Base-by-base conservation (phyloP, 805 yeast genomes). In the Candida schatavii region DNA sequence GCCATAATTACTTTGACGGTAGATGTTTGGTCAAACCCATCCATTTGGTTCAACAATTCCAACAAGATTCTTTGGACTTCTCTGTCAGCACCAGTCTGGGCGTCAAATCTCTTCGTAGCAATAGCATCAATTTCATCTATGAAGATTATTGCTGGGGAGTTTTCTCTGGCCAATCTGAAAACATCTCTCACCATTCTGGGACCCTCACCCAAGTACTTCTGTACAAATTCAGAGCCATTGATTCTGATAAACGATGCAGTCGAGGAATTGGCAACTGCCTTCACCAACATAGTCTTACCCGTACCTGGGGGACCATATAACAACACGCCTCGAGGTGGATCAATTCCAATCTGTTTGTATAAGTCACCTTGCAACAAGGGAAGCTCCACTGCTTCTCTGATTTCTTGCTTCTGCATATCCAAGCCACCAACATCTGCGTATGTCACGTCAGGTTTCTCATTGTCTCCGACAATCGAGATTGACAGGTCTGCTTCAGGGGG, bases 241-340 rank as follows among this genome's bases (percentile, higher is more conserved):
- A 93, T 96, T 63, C 98, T 86, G 53, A 93, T 93, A 57, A 93
- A 93, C 4, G 97, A 77, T 2, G 99, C 99, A 1, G 96, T 87
- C 3, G 98, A 85, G 43, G 91, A 82, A 67, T 93, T 91, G 10
- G 99, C 99, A 36, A 93, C 99, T 0, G 99, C 99, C 66, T 93
- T 93, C 37, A 93, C 99, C 61, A 93, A 77, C 98, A 93, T 90
- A 18, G 99, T 93, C 66, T 93, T 93, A 57, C 99, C 99, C 1
- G 99, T 93, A 62, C 99, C 99, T 37, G 99, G 99, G 9, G 99
- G 98, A n/a, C 99, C 99, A 66, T 93, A 93, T 46, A 93, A 73
- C 52, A 93, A 69, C 23, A 93, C 99, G 56, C 99, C 99, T 52
- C 98, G 82, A 48, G 99, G 99, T 15, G 99, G 99, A 57, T 93